Evolutionary conservation across 257 asterid genomes (phyloP).

Genomic region (Solanum virginianum): DNA sequence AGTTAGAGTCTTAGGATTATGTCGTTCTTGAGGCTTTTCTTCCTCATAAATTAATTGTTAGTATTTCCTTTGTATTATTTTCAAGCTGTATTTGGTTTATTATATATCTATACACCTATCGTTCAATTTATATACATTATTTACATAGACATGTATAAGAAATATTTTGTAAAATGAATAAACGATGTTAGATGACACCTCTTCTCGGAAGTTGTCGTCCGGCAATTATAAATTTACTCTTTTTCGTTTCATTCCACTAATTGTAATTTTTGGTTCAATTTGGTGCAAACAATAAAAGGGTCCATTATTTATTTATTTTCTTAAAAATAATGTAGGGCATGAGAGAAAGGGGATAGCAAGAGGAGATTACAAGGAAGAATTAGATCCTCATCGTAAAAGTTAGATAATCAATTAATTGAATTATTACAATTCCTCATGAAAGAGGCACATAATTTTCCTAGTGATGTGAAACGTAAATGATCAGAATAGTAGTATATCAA

Average conservation of each 20-base stretch:
- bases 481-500: too few species aligned
- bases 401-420: too few species aligned
- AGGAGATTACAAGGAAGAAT: too few species aligned
- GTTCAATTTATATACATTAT: neutral
- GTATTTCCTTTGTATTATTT: neutral
- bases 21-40: neutral
- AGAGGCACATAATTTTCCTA: too few species aligned
- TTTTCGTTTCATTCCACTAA: neutral
- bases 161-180: neutral
- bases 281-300: neutral
- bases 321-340: too few species aligned
- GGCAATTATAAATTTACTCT: neutral
- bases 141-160: neutral
- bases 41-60: neutral
- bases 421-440: too few species aligned
- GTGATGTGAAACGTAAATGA: too few species aligned
- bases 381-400: too few species aligned
- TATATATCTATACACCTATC: neutral
- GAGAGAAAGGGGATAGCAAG: too few species aligned
- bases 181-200: neutral
- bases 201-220: neutral
- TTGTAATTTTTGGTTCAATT: neutral
- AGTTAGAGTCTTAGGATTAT: neutral
- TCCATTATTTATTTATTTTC: too few species aligned
- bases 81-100: neutral